A percentile compares a stretch with the other conserved stretches of the same genome.
Conservation (phyloP, 2,329 filamentous ascomycete species). For the Coniella vitis region DNA sequence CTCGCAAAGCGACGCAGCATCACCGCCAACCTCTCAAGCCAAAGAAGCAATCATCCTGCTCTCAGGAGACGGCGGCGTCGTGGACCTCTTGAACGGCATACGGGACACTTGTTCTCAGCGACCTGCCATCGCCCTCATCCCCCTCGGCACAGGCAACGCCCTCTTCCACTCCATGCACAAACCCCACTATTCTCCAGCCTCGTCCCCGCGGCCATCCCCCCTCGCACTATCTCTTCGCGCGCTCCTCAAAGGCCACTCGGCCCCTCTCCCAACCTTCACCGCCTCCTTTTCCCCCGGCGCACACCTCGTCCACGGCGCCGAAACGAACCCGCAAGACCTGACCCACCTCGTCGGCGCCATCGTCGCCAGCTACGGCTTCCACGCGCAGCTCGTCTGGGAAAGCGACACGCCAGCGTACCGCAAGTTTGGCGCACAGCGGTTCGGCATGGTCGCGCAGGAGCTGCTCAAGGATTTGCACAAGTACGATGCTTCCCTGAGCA, state of each 20-base stretch:
- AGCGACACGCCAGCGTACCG: constrained; percentile 81
- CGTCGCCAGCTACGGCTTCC: constrained; percentile 84
- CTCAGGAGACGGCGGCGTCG: constrained; percentile 80
- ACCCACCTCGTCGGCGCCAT: constrained; percentile 63
- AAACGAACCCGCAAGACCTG: constrained; percentile 19
- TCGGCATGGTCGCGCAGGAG: constrained; percentile 76
- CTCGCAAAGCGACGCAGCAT: constrained; percentile 33
- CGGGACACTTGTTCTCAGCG: constrained; percentile 7
- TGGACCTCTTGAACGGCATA: constrained; percentile 70
- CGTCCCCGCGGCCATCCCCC: constrained; percentile 27
- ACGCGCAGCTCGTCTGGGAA: constrained; percentile 82
- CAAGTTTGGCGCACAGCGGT: constrained; percentile 67
- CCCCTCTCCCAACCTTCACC: constrained; percentile 54
- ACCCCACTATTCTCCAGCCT: constrained; percentile 37
- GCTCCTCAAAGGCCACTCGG: constrained; percentile 50
- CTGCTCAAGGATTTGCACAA: constrained; percentile 53
- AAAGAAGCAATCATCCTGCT: constrained; percentile 63
- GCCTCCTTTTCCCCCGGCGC: constrained; percentile 56
- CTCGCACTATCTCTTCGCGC: constrained; percentile 41
- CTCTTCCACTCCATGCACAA: constrained; percentile 58
- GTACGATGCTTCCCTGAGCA: constrained; percentile 39
- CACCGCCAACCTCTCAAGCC: background rate
- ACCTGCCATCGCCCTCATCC: constrained; percentile 47
- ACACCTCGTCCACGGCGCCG: constrained; percentile 30
- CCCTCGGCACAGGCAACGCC: constrained; percentile 60